These are phyloP conservation scores for Dichotomopilus funicola DNA, from an alignment of 2,329 filamentous ascomycete genomes.

Conservation along the genomic window DNA sequence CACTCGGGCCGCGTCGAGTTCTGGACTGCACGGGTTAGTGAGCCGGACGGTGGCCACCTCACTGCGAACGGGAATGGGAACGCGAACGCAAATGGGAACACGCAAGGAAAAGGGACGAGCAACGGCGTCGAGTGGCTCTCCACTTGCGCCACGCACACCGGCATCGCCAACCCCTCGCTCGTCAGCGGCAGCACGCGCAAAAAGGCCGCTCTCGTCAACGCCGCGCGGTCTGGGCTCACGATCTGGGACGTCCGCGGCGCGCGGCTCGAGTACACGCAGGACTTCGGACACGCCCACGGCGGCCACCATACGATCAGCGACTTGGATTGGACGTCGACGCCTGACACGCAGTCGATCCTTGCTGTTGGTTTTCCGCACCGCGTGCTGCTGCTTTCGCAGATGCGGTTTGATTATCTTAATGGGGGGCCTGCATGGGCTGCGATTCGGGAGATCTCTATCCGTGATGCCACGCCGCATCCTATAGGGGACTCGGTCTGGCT, in stretches of 20 bases:
- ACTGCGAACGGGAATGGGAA: no score
- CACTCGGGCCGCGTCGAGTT: constrained; percentile 67
- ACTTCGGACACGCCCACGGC: constrained; percentile 53
- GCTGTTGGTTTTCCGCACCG: constrained; percentile 89
- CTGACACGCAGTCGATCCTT: constrained; percentile 79
- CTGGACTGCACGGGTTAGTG: constrained; percentile 74
- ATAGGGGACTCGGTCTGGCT: constrained; percentile 94
- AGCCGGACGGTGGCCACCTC: constrained; percentile 37
- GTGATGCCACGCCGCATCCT: constrained; percentile 76
- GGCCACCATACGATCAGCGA: constrained; percentile 64
- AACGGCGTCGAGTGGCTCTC: constrained; percentile 66
- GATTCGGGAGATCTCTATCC: constrained; percentile 74
- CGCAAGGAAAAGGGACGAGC: no score
- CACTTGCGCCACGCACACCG: constrained; percentile 76
- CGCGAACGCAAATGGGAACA: no score
- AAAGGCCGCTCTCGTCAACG: constrained; percentile 78
- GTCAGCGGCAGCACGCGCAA: constrained; percentile 81
- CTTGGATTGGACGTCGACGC: constrained; percentile 89
- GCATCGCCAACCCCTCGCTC: constrained; percentile 63
- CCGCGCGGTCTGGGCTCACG: constrained; percentile 64
- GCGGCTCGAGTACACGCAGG: constrained; percentile 73
- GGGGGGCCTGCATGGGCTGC: constrained; percentile 84
- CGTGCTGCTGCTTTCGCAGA: constrained; percentile 74
- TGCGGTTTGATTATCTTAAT: constrained; percentile 87
- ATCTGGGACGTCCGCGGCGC: constrained; percentile 86